Conservation (phyloP, 176 grass and related monocot species). For the Hordeum vulgare region MorexV3_pseudomolecules_assembly NC_058518.1:479945961-479946460, state of each 20-base stretch:
- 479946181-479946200: too few species aligned
- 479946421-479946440: background rate
- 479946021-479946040: constrained; percentile 5
- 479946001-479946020: constrained; percentile 3
- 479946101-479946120: background rate
- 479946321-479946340: background rate
- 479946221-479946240: background rate
- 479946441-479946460: background rate
- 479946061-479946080: constrained; percentile 26
- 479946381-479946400: background rate
- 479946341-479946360: background rate
- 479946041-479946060: background rate
- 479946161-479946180: background rate
- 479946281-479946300: background rate
- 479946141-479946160: background rate
- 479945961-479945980: background rate
- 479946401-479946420: background rate
- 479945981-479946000: background rate
- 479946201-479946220: background rate
- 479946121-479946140: background rate
- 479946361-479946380: background rate
- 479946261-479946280: constrained; percentile 12
- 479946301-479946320: background rate
- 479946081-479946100: background rate
- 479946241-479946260: constrained; percentile 18